Evolutionary conservation across 345 rosid species (phyloP).

Genomic region (Sisymbrium irio): DNA sequence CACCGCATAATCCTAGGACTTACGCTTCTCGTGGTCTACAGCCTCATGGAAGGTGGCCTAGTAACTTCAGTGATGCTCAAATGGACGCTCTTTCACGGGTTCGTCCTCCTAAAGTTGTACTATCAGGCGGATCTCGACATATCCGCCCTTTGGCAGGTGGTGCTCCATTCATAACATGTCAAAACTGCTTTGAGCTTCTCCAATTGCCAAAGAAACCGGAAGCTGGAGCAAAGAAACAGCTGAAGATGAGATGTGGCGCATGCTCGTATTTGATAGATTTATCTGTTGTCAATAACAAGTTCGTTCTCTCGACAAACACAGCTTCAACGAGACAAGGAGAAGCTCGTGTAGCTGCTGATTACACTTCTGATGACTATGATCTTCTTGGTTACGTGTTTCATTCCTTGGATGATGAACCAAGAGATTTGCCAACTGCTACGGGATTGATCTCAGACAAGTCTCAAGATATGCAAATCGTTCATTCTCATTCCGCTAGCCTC

Average conservation of each 20-base stretch:
- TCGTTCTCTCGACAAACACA: constrained; percentile 40
- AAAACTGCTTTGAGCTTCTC: constrained; percentile 74
- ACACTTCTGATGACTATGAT: constrained; percentile 91
- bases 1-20: constrained; percentile 44
- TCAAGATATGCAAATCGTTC: constrained; percentile 65
- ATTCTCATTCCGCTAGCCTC: constrained; percentile 59
- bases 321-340: constrained; percentile 37
- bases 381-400: constrained; percentile 75
- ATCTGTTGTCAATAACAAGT: constrained; percentile 50
- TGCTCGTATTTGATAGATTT: constrained; percentile 61
- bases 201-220: constrained; percentile 59
- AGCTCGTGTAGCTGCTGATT: constrained; percentile 45
- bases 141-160: constrained; percentile 70
- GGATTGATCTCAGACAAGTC: constrained; percentile 47
- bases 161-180: constrained; percentile 79
- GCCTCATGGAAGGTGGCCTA: constrained; percentile 58
- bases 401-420: constrained; percentile 60
- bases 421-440: constrained; percentile 39
- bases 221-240: constrained; percentile 40
- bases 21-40: constrained; percentile 42
- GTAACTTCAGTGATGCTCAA: constrained; percentile 52
- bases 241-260: constrained; percentile 69
- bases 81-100: constrained; percentile 46
- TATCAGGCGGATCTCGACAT: constrained; percentile 47
- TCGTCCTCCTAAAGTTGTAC: constrained; percentile 53